Evolutionary conservation across 352 stramenopile genomes (phyloP), one percentile per base, ranked within the genome.

Genomic region (Pythium phragmitis): DNA sequence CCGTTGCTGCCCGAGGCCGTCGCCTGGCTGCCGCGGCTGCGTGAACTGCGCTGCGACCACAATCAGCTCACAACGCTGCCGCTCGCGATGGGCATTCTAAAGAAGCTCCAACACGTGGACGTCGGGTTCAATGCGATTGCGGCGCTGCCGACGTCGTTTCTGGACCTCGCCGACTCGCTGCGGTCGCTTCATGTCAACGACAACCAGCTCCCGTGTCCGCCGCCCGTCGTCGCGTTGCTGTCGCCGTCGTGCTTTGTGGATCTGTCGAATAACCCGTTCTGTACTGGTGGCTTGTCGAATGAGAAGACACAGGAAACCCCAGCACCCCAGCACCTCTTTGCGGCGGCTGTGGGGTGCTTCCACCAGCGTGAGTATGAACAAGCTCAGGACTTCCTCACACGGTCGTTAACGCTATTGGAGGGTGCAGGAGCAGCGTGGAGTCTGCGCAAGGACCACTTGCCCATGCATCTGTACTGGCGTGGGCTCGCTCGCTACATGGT

Each of bases 221-320:
- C 83, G 7, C 64, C 80, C 21, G 71, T 63, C 11, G 39, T 79
- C 11, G 51, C 52, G 23, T 41, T 66, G 14, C 19, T 69, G 12
- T 48, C 57, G 19, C 28, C 41, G 16, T 51, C 39, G 8, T 85
- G 72, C 51, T 85, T 75, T 48, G 73, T 78, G 30, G 79, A 89
- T 23, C 70, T 85, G 46, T 88, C 77, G 17, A 89, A 87, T 57
- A 92, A 92, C 48, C 79, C 77, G 26, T 90, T 92, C 49, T 71
- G 64, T 12, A 23, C 16, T 48, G 42, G 42, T 12, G 17, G 57
- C 30, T 49, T 4, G 8, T 61, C 26, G 6, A 16, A 6, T 7
- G 26, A 48, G 46, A 30, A 48, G 46, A 30, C 30, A 11, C 23
- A 13, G 4, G 21, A 37, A 7, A 33, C 39, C 2, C 52, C 62